Evolutionary conservation across 148 eudicot species (phyloP).

Genomic region (Camellia granthamiana): DNA sequence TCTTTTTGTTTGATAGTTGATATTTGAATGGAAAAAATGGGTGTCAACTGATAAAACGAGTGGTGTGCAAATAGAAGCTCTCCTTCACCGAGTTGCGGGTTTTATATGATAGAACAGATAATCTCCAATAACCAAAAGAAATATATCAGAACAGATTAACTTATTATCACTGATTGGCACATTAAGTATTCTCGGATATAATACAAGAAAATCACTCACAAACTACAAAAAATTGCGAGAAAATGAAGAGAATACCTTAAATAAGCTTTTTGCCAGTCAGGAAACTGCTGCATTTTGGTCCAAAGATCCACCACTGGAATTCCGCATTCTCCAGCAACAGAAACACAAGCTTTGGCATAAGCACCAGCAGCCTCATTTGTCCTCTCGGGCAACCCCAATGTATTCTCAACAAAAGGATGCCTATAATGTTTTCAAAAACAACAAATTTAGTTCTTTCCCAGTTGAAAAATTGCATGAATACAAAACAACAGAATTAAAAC

Average conservation of each 20-base stretch:
- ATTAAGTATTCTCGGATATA: no score
- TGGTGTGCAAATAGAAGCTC: no score
- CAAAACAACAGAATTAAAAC: neutral
- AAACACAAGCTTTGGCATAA: slow-evolving; percentile 70
- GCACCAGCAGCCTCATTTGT: slow-evolving; percentile 72
- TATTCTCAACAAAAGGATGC: slow-evolving; percentile 48
- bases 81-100: no score
- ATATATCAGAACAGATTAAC: no score
- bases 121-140: no score
- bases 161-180: no score
- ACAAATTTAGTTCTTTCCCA: neutral
- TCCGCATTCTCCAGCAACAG: slow-evolving; percentile 55
- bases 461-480: neutral
- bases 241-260: slow-evolving; percentile 42
- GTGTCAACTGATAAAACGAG: no score
- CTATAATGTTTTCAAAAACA: slow-evolving; percentile 30
- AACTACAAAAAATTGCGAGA: neutral
- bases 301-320: slow-evolving; percentile 60
- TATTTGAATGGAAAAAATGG: no score
- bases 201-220: neutral
- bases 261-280: slow-evolving; percentile 53
- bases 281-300: slow-evolving; percentile 71
- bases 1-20: no score
- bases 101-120: no score
- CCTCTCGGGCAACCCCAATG: slow-evolving; percentile 67